Conservation (phyloP, 2,329 filamentous ascomycete genomes). For the Arthrocladium fulminans region DNA sequence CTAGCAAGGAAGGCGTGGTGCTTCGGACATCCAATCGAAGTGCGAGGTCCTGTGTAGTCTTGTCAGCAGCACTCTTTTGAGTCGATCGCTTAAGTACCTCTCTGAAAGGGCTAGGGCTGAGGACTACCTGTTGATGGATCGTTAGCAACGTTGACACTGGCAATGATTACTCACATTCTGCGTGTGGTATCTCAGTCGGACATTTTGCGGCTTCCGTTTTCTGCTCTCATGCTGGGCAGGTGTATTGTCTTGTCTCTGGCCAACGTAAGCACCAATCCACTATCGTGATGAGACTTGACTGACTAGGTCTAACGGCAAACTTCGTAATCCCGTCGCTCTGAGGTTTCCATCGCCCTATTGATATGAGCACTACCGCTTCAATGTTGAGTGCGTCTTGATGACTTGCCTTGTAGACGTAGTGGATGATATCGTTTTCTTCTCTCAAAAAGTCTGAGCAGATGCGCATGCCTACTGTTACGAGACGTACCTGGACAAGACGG, state of each 20-base stretch:
- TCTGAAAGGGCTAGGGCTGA: constrained; percentile 13
- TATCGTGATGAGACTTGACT: neutral
- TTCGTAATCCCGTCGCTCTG: neutral
- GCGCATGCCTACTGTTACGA: constrained; percentile 15
- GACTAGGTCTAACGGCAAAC: neutral
- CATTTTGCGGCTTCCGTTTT: neutral
- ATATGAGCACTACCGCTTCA: neutral
- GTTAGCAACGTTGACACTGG: neutral
- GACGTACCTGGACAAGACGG: too few relatives aligned
- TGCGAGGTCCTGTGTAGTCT: neutral
- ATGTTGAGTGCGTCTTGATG: neutral
- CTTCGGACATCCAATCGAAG: constrained; percentile 10
- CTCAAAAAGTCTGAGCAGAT: constrained; percentile 12
- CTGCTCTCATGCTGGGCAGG: neutral
- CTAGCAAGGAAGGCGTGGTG: constrained; percentile 8
- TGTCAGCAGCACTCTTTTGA: neutral
- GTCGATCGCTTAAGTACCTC: constrained; percentile 1
- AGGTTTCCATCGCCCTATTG: neutral
- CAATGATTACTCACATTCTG: constrained; percentile 1
- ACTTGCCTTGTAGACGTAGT: constrained; percentile 6
- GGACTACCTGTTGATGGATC: neutral
- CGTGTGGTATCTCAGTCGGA: constrained; percentile 4
- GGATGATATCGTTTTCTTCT: constrained; percentile 10
- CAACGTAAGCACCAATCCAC: neutral
- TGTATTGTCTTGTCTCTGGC: neutral